These are phyloP conservation scores for Syzygium syzygioides DNA, from an alignment of 441 rosid genomes.

Conservation along the genomic window DNA sequence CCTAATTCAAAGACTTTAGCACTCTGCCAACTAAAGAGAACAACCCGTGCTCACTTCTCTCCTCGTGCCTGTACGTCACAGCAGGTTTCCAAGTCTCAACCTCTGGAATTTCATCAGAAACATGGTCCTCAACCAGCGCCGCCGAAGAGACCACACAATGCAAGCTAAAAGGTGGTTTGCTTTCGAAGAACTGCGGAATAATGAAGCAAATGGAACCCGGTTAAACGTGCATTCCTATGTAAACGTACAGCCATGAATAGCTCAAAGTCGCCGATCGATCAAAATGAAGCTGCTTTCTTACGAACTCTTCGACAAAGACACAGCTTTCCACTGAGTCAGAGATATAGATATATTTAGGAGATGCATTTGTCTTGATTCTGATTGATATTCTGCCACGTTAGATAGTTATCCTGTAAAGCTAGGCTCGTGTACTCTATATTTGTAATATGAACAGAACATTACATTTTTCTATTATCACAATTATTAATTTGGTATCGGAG, in stretches of 20 bases:
- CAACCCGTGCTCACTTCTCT: neutral
- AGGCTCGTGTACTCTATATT: too few species aligned
- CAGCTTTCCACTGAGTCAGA: neutral
- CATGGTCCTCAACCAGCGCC: slow-evolving; percentile 22
- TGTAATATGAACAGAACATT: too few species aligned
- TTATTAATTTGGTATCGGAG: neutral
- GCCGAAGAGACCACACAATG: slow-evolving; percentile 26
- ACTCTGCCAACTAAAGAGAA: slow-evolving; percentile 27
- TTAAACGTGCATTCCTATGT: slow-evolving; percentile 7
- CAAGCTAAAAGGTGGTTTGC: slow-evolving; percentile 8
- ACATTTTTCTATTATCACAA: neutral
- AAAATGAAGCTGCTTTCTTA: neutral
- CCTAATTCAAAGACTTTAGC: slow-evolving; percentile 44
- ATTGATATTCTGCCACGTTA: too few species aligned
- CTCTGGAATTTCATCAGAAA: slow-evolving; percentile 14
- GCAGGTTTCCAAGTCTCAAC: neutral
- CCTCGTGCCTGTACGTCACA: neutral
- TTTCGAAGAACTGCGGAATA: neutral
- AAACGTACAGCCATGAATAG: slow-evolving; percentile 22
- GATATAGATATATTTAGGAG: too few species aligned
- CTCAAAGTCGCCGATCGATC: neutral
- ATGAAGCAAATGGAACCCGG: slow-evolving; percentile 11
- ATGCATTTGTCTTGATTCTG: too few species aligned
- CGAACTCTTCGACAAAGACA: neutral
- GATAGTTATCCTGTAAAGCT: too few species aligned